A percentile compares a stretch with the other conserved stretches of the same genome.
Evolutionary conservation across 225 moss, liverwort and hornwort species (phyloP).

Genomic region (Marchantia paleacea): DNA sequence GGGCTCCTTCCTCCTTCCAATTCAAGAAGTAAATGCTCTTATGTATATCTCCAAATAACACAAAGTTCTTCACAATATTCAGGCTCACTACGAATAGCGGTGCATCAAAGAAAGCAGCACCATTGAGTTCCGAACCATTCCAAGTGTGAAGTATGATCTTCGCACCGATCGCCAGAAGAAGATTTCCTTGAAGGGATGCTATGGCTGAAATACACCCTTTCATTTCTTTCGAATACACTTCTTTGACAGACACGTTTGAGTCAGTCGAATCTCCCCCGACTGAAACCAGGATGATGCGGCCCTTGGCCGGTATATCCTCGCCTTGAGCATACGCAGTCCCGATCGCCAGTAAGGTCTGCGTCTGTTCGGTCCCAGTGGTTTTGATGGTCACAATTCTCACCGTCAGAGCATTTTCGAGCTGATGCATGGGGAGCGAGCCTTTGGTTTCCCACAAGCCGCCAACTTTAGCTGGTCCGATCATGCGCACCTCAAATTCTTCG

Average conservation of each 20-base stretch:
- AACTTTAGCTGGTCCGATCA: constrained; percentile 83
- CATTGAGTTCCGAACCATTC: constrained; percentile 95
- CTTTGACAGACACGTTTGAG: constrained; percentile 59
- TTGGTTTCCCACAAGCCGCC: constrained; percentile 96
- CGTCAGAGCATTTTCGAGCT: constrained; percentile 86
- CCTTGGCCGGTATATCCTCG: constrained; percentile 93
- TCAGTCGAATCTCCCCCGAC: constrained; percentile 72
- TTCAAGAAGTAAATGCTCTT: constrained; percentile 98
- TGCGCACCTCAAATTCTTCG: constrained; percentile 96
- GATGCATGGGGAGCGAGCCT: constrained; percentile 85
- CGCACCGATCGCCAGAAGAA: constrained; percentile 93
- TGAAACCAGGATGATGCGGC: constrained; percentile 89
- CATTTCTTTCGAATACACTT: constrained; percentile 91
- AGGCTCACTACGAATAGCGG: constrained; percentile 98
- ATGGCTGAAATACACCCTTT: constrained; percentile 99
- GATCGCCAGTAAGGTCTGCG: constrained; percentile 88
- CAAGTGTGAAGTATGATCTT: constrained; percentile 98
- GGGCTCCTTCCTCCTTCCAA: constrained; percentile 99
- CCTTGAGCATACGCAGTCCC: constrained; percentile 97
- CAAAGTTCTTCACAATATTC: constrained; percentile 97
- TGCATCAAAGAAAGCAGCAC: constrained; percentile 99
- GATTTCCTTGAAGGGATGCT: constrained; percentile 96
- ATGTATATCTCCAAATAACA: constrained; percentile 97
- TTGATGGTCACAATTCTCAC: constrained; percentile 85
- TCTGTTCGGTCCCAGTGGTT: constrained; percentile 64